phyloP scores from a whole-genome alignment of 2,329 filamentous ascomycete species.

The Calonectria pseudoreteaudii region DNA sequence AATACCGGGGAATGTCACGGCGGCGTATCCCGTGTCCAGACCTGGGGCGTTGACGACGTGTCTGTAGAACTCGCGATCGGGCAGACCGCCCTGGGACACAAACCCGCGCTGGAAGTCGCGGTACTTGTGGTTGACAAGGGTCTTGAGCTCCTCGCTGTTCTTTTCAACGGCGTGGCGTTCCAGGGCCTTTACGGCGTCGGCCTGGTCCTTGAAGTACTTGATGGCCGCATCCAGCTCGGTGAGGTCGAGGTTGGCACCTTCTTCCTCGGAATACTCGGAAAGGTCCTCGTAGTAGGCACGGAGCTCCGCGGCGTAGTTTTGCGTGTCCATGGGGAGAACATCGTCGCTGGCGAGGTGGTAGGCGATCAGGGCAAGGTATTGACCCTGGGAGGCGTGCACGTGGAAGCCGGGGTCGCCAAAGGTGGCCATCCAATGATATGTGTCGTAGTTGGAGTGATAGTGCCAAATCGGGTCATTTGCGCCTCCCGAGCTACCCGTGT shows the following conservation, averaged over 20 bases:
- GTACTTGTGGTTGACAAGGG: conserved; percentile 59
- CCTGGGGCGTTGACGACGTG: conserved; percentile 62
- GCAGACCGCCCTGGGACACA: conserved; percentile 60
- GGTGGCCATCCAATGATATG: conserved; percentile 84
- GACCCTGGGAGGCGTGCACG: conserved; percentile 70
- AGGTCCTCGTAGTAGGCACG: conserved; percentile 54
- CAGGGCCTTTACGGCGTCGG: conserved; percentile 48
- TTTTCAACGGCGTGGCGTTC: conserved; percentile 45
- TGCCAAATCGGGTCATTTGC: conserved; percentile 71
- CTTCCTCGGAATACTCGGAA: conserved; percentile 45
- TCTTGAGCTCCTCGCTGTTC: conserved; percentile 46
- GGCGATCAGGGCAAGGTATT: conserved; percentile 54
- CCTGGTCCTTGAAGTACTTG: conserved; percentile 48
- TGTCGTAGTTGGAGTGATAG: conserved; percentile 89
- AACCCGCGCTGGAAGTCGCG: conserved; percentile 62
- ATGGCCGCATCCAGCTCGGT: conserved; percentile 53
- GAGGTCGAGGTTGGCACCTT: conserved; percentile 51
- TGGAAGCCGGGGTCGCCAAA: conserved; percentile 76
- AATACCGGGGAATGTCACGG: conserved; percentile 65
- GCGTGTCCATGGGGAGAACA: conserved; percentile 53
- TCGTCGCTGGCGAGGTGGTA: conserved; percentile 54
- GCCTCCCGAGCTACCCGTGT: conserved; percentile 64
- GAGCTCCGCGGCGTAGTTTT: conserved; percentile 55
- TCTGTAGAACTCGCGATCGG: conserved; percentile 57
- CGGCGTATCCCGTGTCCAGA: conserved; percentile 58